Percentiles rank a stretch among this genome's conserved stretches.
Evolutionary conservation across 208 protist species (phyloP).

Genomic region (Trypanosoma melophagium): DNA sequence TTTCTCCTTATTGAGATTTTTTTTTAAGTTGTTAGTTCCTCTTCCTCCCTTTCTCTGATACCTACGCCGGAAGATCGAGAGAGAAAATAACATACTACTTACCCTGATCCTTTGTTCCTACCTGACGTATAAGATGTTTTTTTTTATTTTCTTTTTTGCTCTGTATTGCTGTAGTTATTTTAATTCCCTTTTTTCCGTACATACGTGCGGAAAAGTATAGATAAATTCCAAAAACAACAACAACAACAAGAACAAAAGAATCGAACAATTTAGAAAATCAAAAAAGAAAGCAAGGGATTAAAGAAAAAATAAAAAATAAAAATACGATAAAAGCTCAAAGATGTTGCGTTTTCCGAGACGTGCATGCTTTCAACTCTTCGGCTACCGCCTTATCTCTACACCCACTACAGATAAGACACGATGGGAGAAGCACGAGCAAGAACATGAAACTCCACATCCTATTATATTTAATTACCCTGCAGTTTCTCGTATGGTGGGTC

Average conservation of each 20-base stretch:
- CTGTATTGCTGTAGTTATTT: too few species aligned
- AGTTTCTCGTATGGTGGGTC: conserved; percentile 49
- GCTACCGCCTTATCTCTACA: neutral
- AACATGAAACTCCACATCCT: conserved; percentile 38
- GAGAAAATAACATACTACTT: neutral
- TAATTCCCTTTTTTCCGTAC: neutral
- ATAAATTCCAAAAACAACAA: neutral
- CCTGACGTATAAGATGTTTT: neutral
- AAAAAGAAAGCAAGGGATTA: neutral
- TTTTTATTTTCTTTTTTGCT: too few species aligned
- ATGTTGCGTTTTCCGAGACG: conserved; percentile 14
- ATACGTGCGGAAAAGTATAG: neutral
- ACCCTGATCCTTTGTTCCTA: neutral
- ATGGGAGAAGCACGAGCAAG: neutral
- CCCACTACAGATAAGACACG: neutral
- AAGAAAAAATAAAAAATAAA: neutral
- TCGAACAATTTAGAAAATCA: neutral
- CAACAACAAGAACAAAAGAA: neutral
- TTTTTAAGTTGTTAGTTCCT: too few species aligned
- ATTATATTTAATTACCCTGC: conserved; percentile 74
- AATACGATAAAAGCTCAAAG: neutral
- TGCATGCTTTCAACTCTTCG: neutral
- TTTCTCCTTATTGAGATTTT: too few species aligned
- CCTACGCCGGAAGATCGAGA: neutral
- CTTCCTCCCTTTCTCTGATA: too few species aligned